Percentiles rank a stretch among this genome's conserved stretches.
Evolutionary conservation across 257 asterid genomes (phyloP).

Genomic region (Parsonsia alboflavescens): DNA sequence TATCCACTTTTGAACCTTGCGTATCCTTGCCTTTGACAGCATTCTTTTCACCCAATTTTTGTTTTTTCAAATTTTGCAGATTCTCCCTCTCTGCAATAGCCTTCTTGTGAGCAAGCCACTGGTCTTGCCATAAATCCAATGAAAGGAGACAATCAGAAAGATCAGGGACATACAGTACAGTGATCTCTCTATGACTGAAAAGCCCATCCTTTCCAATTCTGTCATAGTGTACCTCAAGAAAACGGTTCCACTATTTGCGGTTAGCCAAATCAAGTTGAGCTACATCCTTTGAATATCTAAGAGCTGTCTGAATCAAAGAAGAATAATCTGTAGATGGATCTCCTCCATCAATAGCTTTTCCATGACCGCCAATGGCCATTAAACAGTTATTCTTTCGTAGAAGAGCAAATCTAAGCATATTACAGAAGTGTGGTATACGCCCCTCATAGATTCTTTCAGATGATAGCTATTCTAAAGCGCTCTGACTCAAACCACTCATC

Average conservation of each 20-base stretch:
- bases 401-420: slow-evolving; percentile 80
- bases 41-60: slow-evolving; percentile 54
- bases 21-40: slow-evolving; percentile 42
- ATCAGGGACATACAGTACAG: slow-evolving; percentile 85
- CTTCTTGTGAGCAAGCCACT: slow-evolving; percentile 71
- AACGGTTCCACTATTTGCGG: slow-evolving; percentile 88
- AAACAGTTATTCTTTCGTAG: slow-evolving; percentile 61
- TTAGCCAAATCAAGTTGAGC: slow-evolving; percentile 68
- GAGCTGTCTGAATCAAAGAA: slow-evolving; percentile 57
- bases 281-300: slow-evolving; percentile 75
- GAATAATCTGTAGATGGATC: slow-evolving; percentile 81
- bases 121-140: slow-evolving; percentile 74
- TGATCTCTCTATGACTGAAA: slow-evolving; percentile 85
- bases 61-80: slow-evolving; percentile 43
- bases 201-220: slow-evolving; percentile 88
- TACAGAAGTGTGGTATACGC: slow-evolving; percentile 84
- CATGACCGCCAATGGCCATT: slow-evolving; percentile 87
- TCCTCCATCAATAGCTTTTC: slow-evolving; percentile 86
- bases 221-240: slow-evolving; percentile 93
- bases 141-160: slow-evolving; percentile 86
- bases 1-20: slow-evolving; percentile 32
- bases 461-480: slow-evolving; percentile 78
- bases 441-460: slow-evolving; percentile 70
- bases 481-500: slow-evolving; percentile 96
- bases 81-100: slow-evolving; percentile 61